Percentiles rank a stretch among this genome's conserved stretches.
Evolutionary conservation across 169 alveolate genomes (phyloP).

Genomic region (Plasmodium relictum): DNA sequence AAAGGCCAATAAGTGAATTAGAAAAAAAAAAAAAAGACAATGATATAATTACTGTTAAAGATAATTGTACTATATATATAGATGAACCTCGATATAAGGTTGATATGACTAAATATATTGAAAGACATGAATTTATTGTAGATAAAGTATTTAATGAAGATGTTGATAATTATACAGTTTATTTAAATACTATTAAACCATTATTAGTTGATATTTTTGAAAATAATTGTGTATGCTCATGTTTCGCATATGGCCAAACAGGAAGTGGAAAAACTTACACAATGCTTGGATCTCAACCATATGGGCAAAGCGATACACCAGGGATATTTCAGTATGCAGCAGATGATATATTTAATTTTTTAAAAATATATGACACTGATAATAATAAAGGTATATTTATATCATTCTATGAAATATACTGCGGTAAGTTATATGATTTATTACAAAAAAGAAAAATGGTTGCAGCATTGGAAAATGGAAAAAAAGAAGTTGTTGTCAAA

Average conservation of each 20-base stretch:
- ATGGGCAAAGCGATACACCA: conserved; percentile 85
- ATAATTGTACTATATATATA: conserved; percentile 82
- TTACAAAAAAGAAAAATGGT: conserved; percentile 94
- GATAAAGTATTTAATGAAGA: conserved; percentile 92
- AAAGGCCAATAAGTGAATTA: conserved; percentile 94
- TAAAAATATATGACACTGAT: conserved; percentile 83
- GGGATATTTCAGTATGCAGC: conserved; percentile 96
- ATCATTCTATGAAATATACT: conserved; percentile 99
- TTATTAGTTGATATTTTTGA: conserved; percentile 94
- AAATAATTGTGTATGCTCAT: conserved; percentile 94
- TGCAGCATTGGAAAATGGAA: conserved; percentile 92
- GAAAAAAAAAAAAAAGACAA: conserved; percentile 93
- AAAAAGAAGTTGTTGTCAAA: conserved; percentile 95
- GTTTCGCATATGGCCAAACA: conserved; percentile 98
- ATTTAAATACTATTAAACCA: conserved; percentile 93
- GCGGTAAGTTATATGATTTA: conserved; percentile 98
- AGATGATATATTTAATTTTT: conserved; percentile 92
- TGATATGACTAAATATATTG: conserved; percentile 94
- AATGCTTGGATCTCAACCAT: conserved; percentile 95
- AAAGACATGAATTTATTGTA: conserved; percentile 93
- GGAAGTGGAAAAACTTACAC: conserved; percentile 98
- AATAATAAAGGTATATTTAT: conserved; percentile 88
- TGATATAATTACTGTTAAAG: conserved; percentile 92
- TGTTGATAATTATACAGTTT: conserved; percentile 90
- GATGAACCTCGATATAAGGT: conserved; percentile 85